phyloP scores from a whole-genome alignment of 1,284 basidiomycete genomes.

The Trichosporon sp. region DNA sequence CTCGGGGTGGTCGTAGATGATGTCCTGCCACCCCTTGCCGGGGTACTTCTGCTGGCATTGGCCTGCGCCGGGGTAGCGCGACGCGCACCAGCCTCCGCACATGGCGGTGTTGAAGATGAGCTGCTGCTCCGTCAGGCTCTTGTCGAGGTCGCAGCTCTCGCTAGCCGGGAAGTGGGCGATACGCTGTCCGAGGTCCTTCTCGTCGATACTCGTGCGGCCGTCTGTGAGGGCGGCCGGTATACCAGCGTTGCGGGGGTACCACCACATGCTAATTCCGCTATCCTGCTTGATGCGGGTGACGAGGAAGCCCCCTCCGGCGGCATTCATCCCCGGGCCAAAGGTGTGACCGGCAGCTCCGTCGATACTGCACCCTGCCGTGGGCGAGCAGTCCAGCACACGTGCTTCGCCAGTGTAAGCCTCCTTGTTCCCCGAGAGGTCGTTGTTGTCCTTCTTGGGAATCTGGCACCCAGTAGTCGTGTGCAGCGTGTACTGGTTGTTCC shows the following conservation, averaged over 20 bases:
- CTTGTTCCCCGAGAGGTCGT: constrained; percentile 55
- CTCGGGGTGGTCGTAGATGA: constrained; percentile 50
- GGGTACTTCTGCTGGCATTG: not conserved
- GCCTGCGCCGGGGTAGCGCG: not conserved
- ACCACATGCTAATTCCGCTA: constrained; percentile 16
- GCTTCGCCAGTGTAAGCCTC: constrained; percentile 31
- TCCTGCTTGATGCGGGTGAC: constrained; percentile 23
- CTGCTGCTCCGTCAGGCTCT: constrained; percentile 7
- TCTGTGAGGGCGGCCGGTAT: constrained; percentile 3
- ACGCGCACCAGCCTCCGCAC: constrained; percentile 42
- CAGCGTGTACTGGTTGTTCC: constrained; percentile 8
- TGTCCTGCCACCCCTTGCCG: constrained; percentile 5
- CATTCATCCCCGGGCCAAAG: constrained; percentile 34
- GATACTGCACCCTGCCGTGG: constrained; percentile 49
- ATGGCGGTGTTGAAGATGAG: constrained; percentile 43
- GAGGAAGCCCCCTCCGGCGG: constrained; percentile 61
- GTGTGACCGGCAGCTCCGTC: not conserved
- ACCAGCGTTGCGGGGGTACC: constrained; percentile 6
- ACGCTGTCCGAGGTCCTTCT: constrained; percentile 5
- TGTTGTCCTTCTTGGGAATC: constrained; percentile 47
- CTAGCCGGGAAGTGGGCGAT: constrained; percentile 16
- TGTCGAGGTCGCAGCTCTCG: not conserved
- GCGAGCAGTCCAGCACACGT: constrained; percentile 29
- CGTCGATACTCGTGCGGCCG: constrained; percentile 2
- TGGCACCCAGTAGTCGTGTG: constrained; percentile 51